Evolutionary conservation across 1,284 basidiomycete species (phyloP).

Genomic region (Heterobasidion annosum): DNA sequence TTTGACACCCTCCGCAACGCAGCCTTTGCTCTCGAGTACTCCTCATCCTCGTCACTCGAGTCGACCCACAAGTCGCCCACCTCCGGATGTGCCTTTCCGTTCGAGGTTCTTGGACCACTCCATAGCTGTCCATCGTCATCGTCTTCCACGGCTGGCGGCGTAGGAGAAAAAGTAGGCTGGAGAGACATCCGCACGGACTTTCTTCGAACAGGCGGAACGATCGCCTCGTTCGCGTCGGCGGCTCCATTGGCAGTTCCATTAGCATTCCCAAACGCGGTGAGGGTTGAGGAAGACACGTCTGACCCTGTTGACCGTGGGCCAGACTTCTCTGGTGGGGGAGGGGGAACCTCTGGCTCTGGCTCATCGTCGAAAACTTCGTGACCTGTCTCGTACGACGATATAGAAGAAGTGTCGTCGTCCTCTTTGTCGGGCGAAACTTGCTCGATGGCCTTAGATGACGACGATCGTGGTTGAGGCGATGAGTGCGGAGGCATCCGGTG

Average conservation of each 20-base stretch:
- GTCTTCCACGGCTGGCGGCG: constrained; percentile 56
- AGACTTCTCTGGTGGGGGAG: background rate
- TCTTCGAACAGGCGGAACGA: constrained; percentile 30
- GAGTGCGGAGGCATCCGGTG: background rate
- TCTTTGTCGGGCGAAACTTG: constrained; percentile 1
- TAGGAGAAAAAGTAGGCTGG: constrained; percentile 60
- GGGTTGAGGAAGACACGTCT: constrained; percentile 10
- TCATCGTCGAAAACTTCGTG: constrained; percentile 29
- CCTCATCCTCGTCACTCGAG: constrained; percentile 65
- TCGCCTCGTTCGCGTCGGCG: background rate
- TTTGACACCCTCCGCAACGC: constrained; percentile 36
- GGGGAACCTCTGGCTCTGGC: background rate
- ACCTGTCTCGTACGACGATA: constrained; percentile 56
- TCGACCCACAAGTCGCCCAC: constrained; percentile 53
- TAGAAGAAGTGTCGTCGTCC: constrained; percentile 30
- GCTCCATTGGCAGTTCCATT: background rate
- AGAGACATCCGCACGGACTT: constrained; percentile 72
- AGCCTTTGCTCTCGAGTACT: constrained; percentile 47
- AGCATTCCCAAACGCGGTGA: background rate
- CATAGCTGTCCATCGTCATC: constrained; percentile 23
- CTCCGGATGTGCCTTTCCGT: constrained; percentile 16
- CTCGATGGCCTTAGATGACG: background rate
- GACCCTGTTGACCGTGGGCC: constrained; percentile 2
- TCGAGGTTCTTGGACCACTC: constrained; percentile 9
- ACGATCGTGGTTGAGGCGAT: background rate